Percentiles rank a stretch among this genome's conserved stretches.
These are phyloP conservation scores for Euphrasia arctica DNA, from an alignment of 305 asterid genomes.

Conservation along the genomic window DNA sequence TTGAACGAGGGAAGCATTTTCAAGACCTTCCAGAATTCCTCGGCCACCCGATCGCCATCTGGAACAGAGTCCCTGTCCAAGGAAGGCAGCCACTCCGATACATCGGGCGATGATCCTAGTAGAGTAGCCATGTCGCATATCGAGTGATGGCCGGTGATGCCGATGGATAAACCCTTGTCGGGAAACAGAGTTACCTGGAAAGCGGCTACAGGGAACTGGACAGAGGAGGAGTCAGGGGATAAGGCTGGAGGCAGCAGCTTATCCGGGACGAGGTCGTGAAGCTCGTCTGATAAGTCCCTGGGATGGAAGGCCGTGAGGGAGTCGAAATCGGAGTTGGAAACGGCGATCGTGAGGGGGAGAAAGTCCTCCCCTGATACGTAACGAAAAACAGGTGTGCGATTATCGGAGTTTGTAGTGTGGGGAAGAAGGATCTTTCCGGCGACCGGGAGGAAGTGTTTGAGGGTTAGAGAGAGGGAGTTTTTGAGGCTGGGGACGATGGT, in stretches of 20 bases:
- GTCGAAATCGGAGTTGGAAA: slow-evolving; percentile 21
- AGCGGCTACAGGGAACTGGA: slow-evolving; percentile 21
- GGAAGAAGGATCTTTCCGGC: slow-evolving; percentile 25
- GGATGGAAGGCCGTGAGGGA: slow-evolving; percentile 19
- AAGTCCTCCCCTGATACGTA: slow-evolving; percentile 27
- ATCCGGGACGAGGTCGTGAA: slow-evolving; percentile 26
- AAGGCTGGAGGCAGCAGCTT: neutral
- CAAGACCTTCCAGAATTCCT: neutral
- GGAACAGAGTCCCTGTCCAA: neutral
- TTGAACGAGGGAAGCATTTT: neutral
- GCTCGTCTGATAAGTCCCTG: slow-evolving; percentile 10
- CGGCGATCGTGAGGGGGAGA: slow-evolving; percentile 29
- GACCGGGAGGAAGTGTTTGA: slow-evolving; percentile 26
- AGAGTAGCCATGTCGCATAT: neutral
- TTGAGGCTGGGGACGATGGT: slow-evolving; percentile 23
- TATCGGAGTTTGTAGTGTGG: neutral
- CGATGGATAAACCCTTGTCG: slow-evolving; percentile 22
- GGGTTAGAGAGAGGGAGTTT: slow-evolving; percentile 21
- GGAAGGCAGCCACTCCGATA: neutral
- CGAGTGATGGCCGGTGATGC: slow-evolving; percentile 14
- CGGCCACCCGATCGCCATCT: slow-evolving; percentile 4
- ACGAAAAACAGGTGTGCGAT: slow-evolving; percentile 16
- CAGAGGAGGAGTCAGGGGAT: neutral
- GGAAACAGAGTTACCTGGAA: slow-evolving; percentile 30
- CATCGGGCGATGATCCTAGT: neutral